phyloP scores from a whole-genome alignment of 495 filamentous ascomycete species.

The Patellaria atrata region DNA sequence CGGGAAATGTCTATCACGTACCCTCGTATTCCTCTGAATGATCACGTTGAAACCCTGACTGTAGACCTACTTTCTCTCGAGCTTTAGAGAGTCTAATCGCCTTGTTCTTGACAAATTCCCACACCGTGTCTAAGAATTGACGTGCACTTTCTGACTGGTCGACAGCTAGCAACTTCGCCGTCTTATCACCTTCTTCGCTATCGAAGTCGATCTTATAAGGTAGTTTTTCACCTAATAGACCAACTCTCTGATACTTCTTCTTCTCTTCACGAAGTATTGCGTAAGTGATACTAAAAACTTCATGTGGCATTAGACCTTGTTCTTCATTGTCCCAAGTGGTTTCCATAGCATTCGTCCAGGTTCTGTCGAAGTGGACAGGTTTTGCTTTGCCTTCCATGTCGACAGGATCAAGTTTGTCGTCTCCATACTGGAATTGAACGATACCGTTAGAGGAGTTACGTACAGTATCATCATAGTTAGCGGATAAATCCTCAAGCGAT shows the following conservation, averaged over 20 bases:
- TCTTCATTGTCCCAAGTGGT: conserved; percentile 67
- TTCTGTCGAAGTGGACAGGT: conserved; percentile 85
- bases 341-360: conserved; percentile 70
- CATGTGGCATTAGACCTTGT: conserved; percentile 50
- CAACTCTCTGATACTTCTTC: conserved; percentile 43
- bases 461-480: conserved; percentile 86
- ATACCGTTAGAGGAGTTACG: conserved; percentile 71
- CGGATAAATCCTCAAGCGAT: conserved; percentile 84
- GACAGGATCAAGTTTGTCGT: conserved; percentile 85
- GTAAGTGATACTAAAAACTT: conserved; percentile 53
- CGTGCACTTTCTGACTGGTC: conserved; percentile 79
- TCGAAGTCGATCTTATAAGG: conserved; percentile 50
- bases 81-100: conserved; percentile 37
- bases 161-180: too few species aligned
- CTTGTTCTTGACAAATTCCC: conserved; percentile 48
- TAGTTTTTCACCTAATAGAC: conserved; percentile 26
- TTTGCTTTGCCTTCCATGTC: conserved; percentile 94
- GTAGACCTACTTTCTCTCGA: conserved; percentile 12
- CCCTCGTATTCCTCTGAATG: too few species aligned
- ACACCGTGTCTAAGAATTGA: conserved; percentile 64
- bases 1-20: too few species aligned
- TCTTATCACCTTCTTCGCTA: conserved; percentile 44
- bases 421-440: conserved; percentile 94
- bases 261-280: conserved; percentile 50
- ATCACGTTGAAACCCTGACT: too few species aligned